A percentile compares a stretch with the other conserved stretches of the same genome.
Conservation (phyloP, 2,329 filamentous ascomycete species). For the Periconia macrospinosa region DNA sequence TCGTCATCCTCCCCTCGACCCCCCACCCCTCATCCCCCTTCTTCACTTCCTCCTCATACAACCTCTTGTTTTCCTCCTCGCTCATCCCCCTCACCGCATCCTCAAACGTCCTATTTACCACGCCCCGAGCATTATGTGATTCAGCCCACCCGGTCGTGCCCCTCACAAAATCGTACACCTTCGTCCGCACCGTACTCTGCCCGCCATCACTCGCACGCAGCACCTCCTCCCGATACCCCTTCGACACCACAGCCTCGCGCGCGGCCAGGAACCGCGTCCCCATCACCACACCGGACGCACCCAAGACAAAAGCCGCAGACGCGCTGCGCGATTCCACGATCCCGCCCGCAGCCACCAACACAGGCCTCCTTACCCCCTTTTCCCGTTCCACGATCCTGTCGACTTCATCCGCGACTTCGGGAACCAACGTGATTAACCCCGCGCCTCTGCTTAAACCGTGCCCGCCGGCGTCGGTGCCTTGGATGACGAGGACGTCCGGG, state of each 20-base stretch:
- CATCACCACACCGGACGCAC: constrained; percentile 58
- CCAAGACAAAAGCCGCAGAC: constrained; percentile 59
- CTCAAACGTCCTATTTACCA: constrained; percentile 58
- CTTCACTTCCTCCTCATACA: constrained; percentile 53
- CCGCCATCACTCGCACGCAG: constrained; percentile 54
- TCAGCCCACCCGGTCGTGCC: constrained; percentile 62
- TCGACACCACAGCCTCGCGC: constrained; percentile 49
- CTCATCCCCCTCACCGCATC: constrained; percentile 45
- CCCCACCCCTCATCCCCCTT: constrained; percentile 58
- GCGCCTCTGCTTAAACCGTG: constrained; percentile 61
- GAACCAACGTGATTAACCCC: constrained; percentile 59
- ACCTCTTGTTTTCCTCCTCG: constrained; percentile 48
- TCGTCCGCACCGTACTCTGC: constrained; percentile 52
- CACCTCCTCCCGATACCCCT: constrained; percentile 53
- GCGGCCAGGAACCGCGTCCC: constrained; percentile 66
- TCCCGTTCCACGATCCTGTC: constrained; percentile 15
- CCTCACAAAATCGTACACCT: constrained; percentile 56
- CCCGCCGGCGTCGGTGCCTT: constrained; percentile 67
- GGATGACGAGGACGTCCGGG: constrained; percentile 63
- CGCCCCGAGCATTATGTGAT: constrained; percentile 59
- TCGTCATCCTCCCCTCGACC: constrained; percentile 55
- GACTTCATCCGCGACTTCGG: constrained; percentile 58
- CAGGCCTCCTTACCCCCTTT: constrained; percentile 20
- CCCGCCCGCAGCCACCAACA: constrained; percentile 61
- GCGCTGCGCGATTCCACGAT: constrained; percentile 60